Base-by-base conservation (phyloP, 73 alveolate species). In the Uronychia setigera region DNA sequence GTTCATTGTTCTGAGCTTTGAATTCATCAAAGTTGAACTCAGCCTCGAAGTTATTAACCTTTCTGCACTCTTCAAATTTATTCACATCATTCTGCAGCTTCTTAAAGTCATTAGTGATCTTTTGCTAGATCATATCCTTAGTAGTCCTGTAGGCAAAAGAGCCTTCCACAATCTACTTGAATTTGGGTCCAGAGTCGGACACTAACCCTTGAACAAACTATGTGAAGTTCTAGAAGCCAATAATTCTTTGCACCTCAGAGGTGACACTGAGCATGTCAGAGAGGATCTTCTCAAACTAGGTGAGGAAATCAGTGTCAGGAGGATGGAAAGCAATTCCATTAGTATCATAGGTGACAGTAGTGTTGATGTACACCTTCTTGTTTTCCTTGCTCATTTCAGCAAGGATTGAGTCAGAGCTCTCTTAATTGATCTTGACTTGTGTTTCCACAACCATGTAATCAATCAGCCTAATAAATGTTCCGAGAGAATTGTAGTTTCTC, bases 361-460 rank as follows among this genome's bases (percentile, higher is more conserved):
- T 79, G 32, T 76, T 77, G 81, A 96, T 94, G 32, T 85, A 76
- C 76, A 88, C 92, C 83, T 87, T 87, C 86, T 93, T 96, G 35
- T 94, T 92, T 74, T 93, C 97, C n/a, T 82, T 90, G 82, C 87
- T 90, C 97, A 92, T 94, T 84, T 92, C 97, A 13, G 83, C 92
- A 25, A 89, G 79, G 77, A 94, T 87, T 80, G 85, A 79, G 46
- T 87, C 90, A 74, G 94, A 91, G 34, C 95, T 77, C 60, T 91
- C 93, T 34, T 88, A 83, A 74, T 94, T 96, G 31, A 94, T 87
- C 76, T 86, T 86, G 11, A 96, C 99, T 33, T 92, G 86, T 77
- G 99, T 96, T 86, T 98, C 99, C n/a, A 95, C 97, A 28, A 96
- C 96, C 99, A 98, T 96, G 83, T 97, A 97, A 92, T 98, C 99